Evolutionary conservation across 306 rosid species (phyloP), one percentile per base, ranked within the genome.

Genomic region (Glycine tomentella): DNA sequence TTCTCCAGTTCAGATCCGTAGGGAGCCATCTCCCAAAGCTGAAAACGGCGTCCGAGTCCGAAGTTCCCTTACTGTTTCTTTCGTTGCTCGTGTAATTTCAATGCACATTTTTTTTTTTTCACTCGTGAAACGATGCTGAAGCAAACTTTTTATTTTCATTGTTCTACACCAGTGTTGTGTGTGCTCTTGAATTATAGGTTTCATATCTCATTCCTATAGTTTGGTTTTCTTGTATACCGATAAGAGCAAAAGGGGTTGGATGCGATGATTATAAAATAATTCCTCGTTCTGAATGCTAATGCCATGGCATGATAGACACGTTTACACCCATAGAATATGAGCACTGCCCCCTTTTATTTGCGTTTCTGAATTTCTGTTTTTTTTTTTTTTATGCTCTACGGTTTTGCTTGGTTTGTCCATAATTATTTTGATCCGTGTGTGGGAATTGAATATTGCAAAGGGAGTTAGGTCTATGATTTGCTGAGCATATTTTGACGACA

Each of bases 281-380:
- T 95, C 94, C 96, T 93, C 98, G 98, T 95, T 14, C 99, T 93
- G 98, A 95, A 87, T 84, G 97, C 97, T 79, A 84, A 76, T 9
- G 91, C 88, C 88, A 89, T 90, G 72, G 98, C 98, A 88, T 95
- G 99, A 95, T 77, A 95, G 98, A 95, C 98, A 86, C 94, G 16
- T 83, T 69, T 91, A 91, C 99, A 95, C 99, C 99, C 99, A 93
- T 93, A 95, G 99, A 95, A 95, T 93, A 91, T 95, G 99, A 95
- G 97, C 98, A 82, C 15, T 83, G 2, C 64, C 80, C 84, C 77
- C 58, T 56, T 77, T 57, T 46, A 16, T 6, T 0, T 0, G 0
- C 7, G 7, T n/a, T 0, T 25, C 10, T 45, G 0, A 9, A 9
- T 1, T 2, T 12, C 0, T 10, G 17, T 40, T 13, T n/a, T 31